These are phyloP conservation scores for Syzygium jambos DNA, from an alignment of 345 rosid genomes.

Conservation along the genomic window DNA sequence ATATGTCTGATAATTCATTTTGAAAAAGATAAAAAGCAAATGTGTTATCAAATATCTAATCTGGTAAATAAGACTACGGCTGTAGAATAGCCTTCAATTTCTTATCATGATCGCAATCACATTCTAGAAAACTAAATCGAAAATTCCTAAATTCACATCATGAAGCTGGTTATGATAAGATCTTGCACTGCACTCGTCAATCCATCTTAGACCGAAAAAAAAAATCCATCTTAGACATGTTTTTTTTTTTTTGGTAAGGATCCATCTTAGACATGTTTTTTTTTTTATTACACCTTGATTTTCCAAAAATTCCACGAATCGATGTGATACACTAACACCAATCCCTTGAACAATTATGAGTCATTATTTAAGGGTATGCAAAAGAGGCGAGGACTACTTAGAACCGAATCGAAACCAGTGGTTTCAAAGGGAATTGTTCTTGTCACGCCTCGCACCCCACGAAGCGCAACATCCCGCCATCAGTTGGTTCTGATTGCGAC, in stretches of 20 bases:
- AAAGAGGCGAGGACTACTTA: too few relatives aligned
- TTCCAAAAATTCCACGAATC: background rate
- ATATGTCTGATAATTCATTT: background rate
- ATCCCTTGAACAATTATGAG: background rate
- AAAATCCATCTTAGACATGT: background rate
- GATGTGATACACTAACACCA: background rate
- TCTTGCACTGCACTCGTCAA: background rate
- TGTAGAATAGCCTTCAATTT: background rate
- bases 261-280: background rate
- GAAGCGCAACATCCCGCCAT: too few relatives aligned
- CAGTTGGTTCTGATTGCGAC: too few relatives aligned
- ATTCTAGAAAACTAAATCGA: too few relatives aligned
- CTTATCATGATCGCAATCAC: background rate
- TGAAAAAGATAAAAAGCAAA: background rate
- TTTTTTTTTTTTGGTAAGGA: too few relatives aligned
- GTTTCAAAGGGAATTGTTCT: too few relatives aligned
- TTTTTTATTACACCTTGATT: background rate
- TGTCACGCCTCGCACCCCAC: too few relatives aligned
- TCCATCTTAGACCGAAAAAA: background rate
- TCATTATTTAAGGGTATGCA: background rate
- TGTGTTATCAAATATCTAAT: background rate
- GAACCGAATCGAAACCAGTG: too few relatives aligned
- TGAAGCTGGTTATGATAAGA: background rate
- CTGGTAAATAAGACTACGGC: background rate
- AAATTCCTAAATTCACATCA: too few relatives aligned